Base-by-base conservation (phyloP, 345 rosid genomes). In the Dovyalis caffra region DNA sequence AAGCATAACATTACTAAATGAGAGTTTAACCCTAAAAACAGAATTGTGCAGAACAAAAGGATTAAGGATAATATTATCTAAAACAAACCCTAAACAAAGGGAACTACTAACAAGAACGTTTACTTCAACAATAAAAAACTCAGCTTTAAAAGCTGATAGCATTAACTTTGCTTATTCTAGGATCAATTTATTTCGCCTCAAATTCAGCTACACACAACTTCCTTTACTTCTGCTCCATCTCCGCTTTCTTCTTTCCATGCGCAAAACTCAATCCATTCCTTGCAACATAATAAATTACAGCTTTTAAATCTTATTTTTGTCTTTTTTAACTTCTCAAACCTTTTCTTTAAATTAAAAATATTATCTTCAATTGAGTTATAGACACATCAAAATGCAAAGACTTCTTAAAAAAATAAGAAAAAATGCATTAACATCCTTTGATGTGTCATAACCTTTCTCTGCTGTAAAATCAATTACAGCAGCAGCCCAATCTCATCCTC, bases 401-500 rank as follows among this genome's bases (percentile, higher is more conserved):
- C 11, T 80, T 82, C 71, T 87, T 87, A 8, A 88, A 80, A 37
- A 69, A 84, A 49, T 83, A 86, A n/a, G n/a, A 25, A 71, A 69
- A 25, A 86, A 88, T 0, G 80, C 81, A 43, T 70, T 80, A 80
- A 80, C 83, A 25, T 82, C 87, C 26, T 78, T 78, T 1, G 68
- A 33, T 2, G 87, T 86, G 31, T 85, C 77, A 6, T 34, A 16
- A 4, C 89, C 87, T 68, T 76, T 85, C 6, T 74, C 83, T 12
- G 79, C 70, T 0, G 70, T 68, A 45, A 74, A 88, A 11, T 83
- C 87, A 14, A 79, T 73, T 33, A 86, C 45, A 11, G 77, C 35
- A 88, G 65, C 47, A 88, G 64, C 0, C 82, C 85, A n/a, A 86
- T 74, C 57, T 85, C 92, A 71, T 88, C 88, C 0, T 79, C 82